These are phyloP conservation scores for Nidularia sp. DNA, from an alignment of 768 basidiomycete genomes.

Conservation along the genomic window DNA sequence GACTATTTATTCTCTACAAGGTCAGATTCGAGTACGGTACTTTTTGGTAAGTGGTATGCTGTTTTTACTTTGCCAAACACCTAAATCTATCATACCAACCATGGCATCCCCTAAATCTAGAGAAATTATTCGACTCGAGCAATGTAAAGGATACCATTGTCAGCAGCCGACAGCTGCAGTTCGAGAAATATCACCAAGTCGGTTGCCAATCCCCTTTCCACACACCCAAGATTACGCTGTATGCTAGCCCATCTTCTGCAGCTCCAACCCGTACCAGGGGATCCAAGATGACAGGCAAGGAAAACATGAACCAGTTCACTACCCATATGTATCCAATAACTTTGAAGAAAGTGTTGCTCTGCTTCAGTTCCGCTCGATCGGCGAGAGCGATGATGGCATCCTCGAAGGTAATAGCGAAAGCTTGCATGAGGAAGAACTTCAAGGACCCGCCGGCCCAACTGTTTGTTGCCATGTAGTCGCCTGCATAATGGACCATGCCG, in stretches of 20 bases:
- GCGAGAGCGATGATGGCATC: not conserved
- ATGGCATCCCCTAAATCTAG: no score
- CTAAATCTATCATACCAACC: no score
- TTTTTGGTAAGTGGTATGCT: no score
- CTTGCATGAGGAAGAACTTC: not conserved
- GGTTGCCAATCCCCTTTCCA: not conserved
- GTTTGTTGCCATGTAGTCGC: not conserved
- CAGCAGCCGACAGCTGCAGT: no score
- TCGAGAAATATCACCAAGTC: not conserved
- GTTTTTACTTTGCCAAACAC: no score
- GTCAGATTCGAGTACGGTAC: no score
- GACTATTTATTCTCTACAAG: no score
- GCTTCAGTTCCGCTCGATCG: not conserved
- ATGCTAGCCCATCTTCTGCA: not conserved
- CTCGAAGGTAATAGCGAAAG: not conserved
- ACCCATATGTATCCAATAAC: not conserved
- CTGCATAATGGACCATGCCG: not conserved
- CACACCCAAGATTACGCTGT: not conserved
- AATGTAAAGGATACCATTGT: no score
- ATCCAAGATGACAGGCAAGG: not conserved
- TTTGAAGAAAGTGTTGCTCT: not conserved
- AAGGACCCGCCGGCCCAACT: not conserved
- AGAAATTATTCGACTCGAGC: no score
- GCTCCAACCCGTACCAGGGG: not conserved
- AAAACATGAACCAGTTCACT: not conserved